Evolutionary conservation across 2,329 filamentous ascomycete genomes (phyloP).

Genomic region (Erysiphe pulchra): DNA sequence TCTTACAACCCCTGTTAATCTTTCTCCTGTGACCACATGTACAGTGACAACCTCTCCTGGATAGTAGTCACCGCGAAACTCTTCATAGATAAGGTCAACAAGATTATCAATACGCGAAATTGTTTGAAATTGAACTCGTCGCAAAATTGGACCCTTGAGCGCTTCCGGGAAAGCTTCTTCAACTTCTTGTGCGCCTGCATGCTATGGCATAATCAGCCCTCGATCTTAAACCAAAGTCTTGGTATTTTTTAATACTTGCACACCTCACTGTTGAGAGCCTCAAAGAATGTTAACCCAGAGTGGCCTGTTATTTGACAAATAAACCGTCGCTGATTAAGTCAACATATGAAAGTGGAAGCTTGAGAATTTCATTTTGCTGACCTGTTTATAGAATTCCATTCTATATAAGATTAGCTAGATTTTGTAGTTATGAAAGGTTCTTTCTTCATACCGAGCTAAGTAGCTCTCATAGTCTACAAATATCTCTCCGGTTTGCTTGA

Average conservation of each 20-base stretch:
- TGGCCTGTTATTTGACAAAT: conserved; percentile 93
- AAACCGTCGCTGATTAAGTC: conserved; percentile 34
- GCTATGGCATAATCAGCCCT: conserved; percentile 20
- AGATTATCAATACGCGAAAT: conserved; percentile 70
- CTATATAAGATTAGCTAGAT: conserved; percentile 21
- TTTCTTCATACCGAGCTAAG: conserved; percentile 39
- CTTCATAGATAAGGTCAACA: conserved; percentile 40
- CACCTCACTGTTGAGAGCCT: conserved; percentile 79
- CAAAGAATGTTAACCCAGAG: conserved; percentile 65
- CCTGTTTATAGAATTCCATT: conserved; percentile 85
- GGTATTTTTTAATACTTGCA: conserved; percentile 11
- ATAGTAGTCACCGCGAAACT: conserved; percentile 78
- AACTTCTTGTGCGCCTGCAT: conserved; percentile 62
- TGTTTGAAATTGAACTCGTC: conserved; percentile 75
- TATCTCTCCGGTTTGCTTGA: conserved; percentile 69
- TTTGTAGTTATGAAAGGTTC: conserved; percentile 2
- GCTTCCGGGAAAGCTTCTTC: conserved; percentile 80
- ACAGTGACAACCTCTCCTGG: conserved; percentile 67
- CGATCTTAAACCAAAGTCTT: background rate
- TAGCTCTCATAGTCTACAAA: conserved; percentile 79
- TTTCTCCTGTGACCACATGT: conserved; percentile 39
- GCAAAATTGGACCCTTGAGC: conserved; percentile 70
- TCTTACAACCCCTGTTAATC: conserved; percentile 47
- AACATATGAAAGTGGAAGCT: conserved; percentile 8
- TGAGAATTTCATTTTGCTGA: conserved; percentile 16